Evolutionary conservation across 352 stramenopile genomes (phyloP).

Genomic region (Phytophthora vignae): DNA sequence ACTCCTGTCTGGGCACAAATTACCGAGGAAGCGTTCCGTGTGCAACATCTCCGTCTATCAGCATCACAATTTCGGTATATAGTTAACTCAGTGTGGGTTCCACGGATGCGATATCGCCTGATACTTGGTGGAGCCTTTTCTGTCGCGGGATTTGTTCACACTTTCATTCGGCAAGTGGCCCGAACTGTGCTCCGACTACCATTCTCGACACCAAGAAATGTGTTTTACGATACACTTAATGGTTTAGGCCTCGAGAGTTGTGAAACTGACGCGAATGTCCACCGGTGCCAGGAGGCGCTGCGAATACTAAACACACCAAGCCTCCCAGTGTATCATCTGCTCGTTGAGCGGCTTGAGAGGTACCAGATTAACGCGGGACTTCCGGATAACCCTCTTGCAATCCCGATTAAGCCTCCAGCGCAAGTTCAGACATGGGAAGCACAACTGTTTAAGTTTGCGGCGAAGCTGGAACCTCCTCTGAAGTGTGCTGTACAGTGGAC

Average conservation of each 20-base stretch:
- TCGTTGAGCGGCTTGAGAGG: slow-evolving; percentile 1
- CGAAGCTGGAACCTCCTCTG: no score
- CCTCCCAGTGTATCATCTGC: slow-evolving; percentile 7
- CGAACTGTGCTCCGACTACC: neutral
- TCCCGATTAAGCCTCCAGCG: no score
- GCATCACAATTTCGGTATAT: slow-evolving; percentile 12
- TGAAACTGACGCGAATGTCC: slow-evolving; percentile 2
- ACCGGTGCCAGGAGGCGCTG: neutral
- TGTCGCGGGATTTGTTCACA: neutral
- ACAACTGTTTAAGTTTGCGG: no score
- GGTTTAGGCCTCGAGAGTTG: neutral
- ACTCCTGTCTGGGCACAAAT: neutral
- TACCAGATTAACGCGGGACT: slow-evolving; percentile 3
- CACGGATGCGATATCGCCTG: slow-evolving; percentile 1
- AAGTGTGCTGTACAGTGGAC: no score
- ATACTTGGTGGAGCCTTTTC: neutral
- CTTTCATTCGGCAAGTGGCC: slow-evolving; percentile 9
- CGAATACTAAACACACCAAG: slow-evolving; percentile 14
- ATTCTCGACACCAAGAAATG: neutral
- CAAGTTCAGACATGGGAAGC: no score
- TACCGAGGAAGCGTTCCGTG: neutral
- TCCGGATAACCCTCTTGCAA: neutral
- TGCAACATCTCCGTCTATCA: neutral
- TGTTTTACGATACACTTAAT: slow-evolving; percentile 9
- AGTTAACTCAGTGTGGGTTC: slow-evolving; percentile 13